phyloP scores from a whole-genome alignment of 2,329 filamentous ascomycete genomes.

The Ophiostoma ips region DNA sequence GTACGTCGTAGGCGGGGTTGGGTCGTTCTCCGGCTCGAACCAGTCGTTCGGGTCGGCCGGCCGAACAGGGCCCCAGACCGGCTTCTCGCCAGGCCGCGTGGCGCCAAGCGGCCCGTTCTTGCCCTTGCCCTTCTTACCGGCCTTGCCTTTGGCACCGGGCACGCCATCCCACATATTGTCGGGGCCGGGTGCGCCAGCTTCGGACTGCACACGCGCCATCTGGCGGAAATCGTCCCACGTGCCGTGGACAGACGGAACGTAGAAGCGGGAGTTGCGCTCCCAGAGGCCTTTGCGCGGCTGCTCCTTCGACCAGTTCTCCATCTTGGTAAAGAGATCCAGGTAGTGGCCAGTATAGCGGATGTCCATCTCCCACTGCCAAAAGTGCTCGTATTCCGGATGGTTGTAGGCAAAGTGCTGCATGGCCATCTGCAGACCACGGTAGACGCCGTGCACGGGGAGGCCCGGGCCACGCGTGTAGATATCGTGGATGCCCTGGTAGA shows the following conservation, averaged over 20 bases:
- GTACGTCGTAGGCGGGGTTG: constrained; percentile 53
- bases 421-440: constrained; percentile 85
- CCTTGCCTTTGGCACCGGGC: constrained; percentile 19
- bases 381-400: constrained; percentile 80
- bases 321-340: constrained; percentile 57
- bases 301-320: constrained; percentile 52
- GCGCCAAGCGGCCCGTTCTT: constrained; percentile 9
- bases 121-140: constrained; percentile 25
- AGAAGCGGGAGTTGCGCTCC: constrained; percentile 69
- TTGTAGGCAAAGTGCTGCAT: constrained; percentile 84
- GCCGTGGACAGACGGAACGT: constrained; percentile 62
- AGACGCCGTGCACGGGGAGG: constrained; percentile 78
- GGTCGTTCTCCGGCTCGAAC: constrained; percentile 60
- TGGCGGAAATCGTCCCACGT: constrained; percentile 68
- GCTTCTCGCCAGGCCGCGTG: constrained; percentile 32
- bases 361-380: constrained; percentile 96
- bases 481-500: constrained; percentile 80
- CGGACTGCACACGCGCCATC: constrained; percentile 62
- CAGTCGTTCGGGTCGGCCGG: constrained; percentile 55
- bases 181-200: constrained; percentile 49
- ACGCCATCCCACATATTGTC: constrained; percentile 54
- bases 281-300: constrained; percentile 71
- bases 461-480: constrained; percentile 51
- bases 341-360: constrained; percentile 81
- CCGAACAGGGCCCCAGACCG: constrained; percentile 74